phyloP scores from a whole-genome alignment of 2,329 filamentous ascomycete genomes.

The Myriangium duriaei region DNA sequence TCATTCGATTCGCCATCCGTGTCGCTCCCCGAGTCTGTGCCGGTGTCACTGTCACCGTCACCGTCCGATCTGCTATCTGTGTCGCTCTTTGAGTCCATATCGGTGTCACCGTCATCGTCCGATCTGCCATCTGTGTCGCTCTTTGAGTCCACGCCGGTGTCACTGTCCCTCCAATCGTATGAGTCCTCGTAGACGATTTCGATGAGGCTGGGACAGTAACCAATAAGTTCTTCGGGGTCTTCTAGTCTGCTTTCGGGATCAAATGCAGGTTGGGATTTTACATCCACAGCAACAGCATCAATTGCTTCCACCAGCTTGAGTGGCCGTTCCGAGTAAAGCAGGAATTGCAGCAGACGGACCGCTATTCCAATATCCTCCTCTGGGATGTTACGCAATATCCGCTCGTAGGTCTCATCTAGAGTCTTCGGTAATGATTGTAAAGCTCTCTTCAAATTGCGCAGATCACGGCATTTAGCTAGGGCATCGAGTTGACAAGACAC shows the following conservation, averaged over 20 bases:
- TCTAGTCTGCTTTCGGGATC: neutral
- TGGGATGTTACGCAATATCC: slow-evolving; percentile 15
- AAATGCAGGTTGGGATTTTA: neutral
- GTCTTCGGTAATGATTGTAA: slow-evolving; percentile 15
- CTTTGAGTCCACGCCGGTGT: slow-evolving; percentile 11
- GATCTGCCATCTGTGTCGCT: too few relatives aligned
- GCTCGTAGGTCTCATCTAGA: slow-evolving; percentile 18
- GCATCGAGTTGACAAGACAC: slow-evolving; percentile 17
- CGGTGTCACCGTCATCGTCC: too few relatives aligned
- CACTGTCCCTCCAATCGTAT: too few relatives aligned
- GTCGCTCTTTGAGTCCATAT: slow-evolving; percentile 11
- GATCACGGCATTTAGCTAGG: slow-evolving; percentile 14
- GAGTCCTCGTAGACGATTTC: too few relatives aligned
- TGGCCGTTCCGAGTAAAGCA: slow-evolving; percentile 14
- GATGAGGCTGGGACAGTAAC: neutral
- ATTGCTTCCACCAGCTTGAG: slow-evolving; percentile 14
- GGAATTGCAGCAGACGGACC: slow-evolving; percentile 13
- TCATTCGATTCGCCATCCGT: too few relatives aligned
- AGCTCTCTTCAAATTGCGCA: slow-evolving; percentile 9
- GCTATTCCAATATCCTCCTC: slow-evolving; percentile 10
- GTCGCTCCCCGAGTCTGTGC: too few relatives aligned
- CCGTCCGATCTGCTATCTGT: too few relatives aligned
- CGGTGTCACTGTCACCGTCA: too few relatives aligned
- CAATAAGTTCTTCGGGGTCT: neutral
- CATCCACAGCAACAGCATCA: slow-evolving; percentile 12